phyloP scores from a whole-genome alignment of 2,329 filamentous ascomycete genomes.

The Talaromyces sp. region DNA sequence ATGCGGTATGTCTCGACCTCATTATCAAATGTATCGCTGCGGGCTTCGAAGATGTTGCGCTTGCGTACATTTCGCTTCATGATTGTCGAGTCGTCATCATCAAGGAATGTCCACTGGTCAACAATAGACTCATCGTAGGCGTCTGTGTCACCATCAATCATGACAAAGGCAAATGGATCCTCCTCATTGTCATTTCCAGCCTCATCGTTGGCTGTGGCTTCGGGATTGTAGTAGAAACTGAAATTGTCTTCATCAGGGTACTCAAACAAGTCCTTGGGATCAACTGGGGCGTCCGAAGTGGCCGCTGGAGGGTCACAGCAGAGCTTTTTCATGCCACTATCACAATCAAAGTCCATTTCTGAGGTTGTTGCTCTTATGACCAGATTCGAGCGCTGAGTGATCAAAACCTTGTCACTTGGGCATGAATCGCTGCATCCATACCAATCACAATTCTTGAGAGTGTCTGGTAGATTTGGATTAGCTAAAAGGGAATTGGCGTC shows the following conservation, averaged over 20 bases:
- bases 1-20: slow-evolving; percentile 4
- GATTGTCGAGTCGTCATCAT: not conserved
- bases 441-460: not conserved
- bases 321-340: not conserved
- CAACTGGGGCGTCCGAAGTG: not conserved
- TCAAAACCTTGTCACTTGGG: not conserved
- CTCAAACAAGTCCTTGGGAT: not conserved
- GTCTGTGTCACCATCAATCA: slow-evolving; percentile 3
- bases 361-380: too few species aligned
- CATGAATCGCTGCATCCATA: not conserved
- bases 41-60: not conserved
- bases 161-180: not conserved
- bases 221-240: not conserved
- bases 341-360: not conserved
- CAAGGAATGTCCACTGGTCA: not conserved
- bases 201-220: not conserved
- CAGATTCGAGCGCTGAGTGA: not conserved
- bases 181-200: not conserved
- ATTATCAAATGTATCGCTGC: slow-evolving; percentile 10
- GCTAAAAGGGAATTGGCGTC: too few species aligned
- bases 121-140: not conserved
- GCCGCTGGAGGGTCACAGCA: not conserved
- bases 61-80: not conserved
- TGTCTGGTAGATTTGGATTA: too few species aligned
- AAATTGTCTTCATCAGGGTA: slow-evolving; percentile 1